phyloP scores from a whole-genome alignment of 352 stramenopile species.

The Globisporangium ultimum region DNA sequence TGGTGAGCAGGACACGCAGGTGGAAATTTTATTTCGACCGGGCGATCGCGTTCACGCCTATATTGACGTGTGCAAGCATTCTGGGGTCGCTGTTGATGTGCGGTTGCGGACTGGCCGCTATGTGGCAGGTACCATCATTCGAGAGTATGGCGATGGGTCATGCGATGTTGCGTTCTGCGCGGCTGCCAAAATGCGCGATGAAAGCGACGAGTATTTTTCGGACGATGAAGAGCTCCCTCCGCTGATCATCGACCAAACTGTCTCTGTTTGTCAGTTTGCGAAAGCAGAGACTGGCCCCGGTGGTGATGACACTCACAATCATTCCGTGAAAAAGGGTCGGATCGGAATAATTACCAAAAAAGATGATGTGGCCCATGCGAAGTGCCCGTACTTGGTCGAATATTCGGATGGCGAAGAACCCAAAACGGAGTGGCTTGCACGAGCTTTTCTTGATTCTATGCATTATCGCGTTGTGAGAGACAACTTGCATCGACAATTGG shows the following conservation, averaged over 20 bases:
- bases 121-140: conserved; percentile 39
- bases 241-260: conserved; percentile 19
- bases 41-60: conserved; percentile 32
- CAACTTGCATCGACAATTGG: conserved; percentile 29
- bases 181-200: too few relatives aligned
- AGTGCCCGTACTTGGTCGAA: conserved; percentile 25
- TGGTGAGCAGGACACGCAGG: conserved; percentile 2
- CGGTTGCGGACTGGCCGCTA: conserved; percentile 26
- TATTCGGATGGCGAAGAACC: conserved; percentile 30
- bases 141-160: conserved; percentile 33
- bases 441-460: conserved; percentile 35
- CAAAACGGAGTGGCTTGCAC: conserved; percentile 26
- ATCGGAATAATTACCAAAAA: conserved; percentile 26
- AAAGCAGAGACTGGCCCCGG: not conserved
- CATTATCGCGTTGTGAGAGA: conserved; percentile 22
- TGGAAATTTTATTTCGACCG: conserved; percentile 18
- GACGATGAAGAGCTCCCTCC: conserved; percentile 40
- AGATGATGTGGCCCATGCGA: conserved; percentile 20
- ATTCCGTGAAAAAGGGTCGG: conserved; percentile 19
- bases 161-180: conserved; percentile 47
- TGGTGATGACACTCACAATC: not conserved
- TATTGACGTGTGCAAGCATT: conserved; percentile 32
- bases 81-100: conserved; percentile 46
- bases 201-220: too few relatives aligned
- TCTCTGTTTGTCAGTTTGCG: conserved; percentile 37